Base-by-base conservation (phyloP, 2,329 filamentous ascomycete species). In the Moelleriella libera region DNA sequence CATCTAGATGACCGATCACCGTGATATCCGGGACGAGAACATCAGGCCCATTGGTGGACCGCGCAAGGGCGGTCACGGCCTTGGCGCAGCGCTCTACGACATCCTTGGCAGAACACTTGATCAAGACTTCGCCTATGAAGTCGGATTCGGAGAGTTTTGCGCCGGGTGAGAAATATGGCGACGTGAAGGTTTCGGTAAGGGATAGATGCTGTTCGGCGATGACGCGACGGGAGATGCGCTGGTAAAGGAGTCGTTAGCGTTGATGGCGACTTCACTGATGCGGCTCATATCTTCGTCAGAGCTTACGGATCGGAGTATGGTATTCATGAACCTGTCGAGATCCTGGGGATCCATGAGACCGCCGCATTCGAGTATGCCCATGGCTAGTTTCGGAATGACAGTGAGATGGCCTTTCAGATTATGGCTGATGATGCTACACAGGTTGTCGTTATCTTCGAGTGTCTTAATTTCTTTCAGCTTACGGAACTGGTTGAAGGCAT, bases 201-300 rank as follows among this genome's bases (percentile, higher is more conserved):
- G 92, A 88, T 39, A 98, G 79, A 60, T 98, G 92, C 59, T 98
- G 92, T 65, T 98, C 92, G 34, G 92, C 92, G 60, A 98, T 98
- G 54, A 97, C 92, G 52, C 94, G 81, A 50, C 92, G 82, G 43
- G 89, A 96, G 55, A 98, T 98, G 50, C 92, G 80, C 85, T 92
- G 55, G 28, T 29, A 41, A 30, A 5, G 8, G 14, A 37, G 44
- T 34, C 14, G 41, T 41, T 41, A 41, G 40, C 12, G 2, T 37
- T 45, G 7, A 4, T 41, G 30, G 5, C 11, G 29, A 11, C 28
- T n/a, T 5, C 21, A 14, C 5, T 11, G 30, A 14, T n/a, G 30
- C 11, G 14, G 21, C 34, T 9, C 12, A 32, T 21, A 21, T 31
- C 11, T 21, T 21, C 2, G 45, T n/a, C n/a, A 7, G 7, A 7